Evolutionary conservation across 106 monocot species (phyloP).

Genomic region (Gastrodia elata): DNA sequence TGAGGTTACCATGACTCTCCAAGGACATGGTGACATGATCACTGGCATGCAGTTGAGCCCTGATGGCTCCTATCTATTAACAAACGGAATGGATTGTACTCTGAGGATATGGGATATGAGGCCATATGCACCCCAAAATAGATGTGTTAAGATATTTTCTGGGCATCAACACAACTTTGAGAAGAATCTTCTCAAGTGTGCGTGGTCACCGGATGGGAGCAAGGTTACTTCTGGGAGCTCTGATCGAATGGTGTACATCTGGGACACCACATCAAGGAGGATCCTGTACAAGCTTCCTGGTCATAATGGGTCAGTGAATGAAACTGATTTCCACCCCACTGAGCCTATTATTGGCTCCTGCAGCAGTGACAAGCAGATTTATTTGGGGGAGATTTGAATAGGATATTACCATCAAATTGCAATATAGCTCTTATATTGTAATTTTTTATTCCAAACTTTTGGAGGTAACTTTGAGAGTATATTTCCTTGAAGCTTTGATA

Average conservation of each 20-base stretch:
- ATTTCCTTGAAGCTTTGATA: neutral
- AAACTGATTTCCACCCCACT: conserved; percentile 83
- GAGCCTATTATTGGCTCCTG: conserved; percentile 92
- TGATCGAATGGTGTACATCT: conserved; percentile 94
- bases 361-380: conserved; percentile 94
- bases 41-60: conserved; percentile 98
- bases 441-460: neutral
- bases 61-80: conserved; percentile 90
- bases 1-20: conserved; percentile 72
- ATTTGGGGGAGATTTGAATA: conserved; percentile 68
- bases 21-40: conserved; percentile 90
- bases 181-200: conserved; percentile 83
- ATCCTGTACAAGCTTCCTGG: conserved; percentile 95
- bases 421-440: neutral
- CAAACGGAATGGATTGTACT: conserved; percentile 89
- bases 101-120: conserved; percentile 98
- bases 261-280: conserved; percentile 92
- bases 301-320: conserved; percentile 95
- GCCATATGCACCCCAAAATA: conserved; percentile 93
- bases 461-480: neutral
- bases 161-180: conserved; percentile 99
- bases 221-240: conserved; percentile 92
- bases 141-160: conserved; percentile 87
- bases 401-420: neutral
- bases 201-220: conserved; percentile 90